A percentile compares a stretch with the other conserved stretches of the same genome.
Evolutionary conservation across 805 yeast genomes (phyloP).

Genomic region (Metschnikowia bowlesiae): DNA sequence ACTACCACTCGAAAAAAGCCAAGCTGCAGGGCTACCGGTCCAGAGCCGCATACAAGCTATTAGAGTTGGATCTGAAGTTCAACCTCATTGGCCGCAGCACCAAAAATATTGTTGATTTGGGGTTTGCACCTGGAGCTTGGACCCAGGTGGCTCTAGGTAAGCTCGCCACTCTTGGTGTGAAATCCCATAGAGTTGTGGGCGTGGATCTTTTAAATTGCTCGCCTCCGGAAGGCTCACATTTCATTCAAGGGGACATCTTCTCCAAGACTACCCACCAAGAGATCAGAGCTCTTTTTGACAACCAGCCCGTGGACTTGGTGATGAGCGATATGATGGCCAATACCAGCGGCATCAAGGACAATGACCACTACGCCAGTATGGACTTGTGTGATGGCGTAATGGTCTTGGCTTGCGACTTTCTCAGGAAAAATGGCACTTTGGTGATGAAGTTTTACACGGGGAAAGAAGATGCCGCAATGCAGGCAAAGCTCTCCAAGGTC

Average conservation of each 20-base stretch:
- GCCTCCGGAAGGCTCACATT: conserved; percentile 35
- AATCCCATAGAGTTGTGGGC: conserved; percentile 19
- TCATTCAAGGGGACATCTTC: conserved; percentile 39
- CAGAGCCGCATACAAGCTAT: conserved; percentile 85
- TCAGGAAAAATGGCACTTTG: conserved; percentile 66
- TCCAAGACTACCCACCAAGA: conserved; percentile 49
- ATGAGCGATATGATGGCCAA: conserved; percentile 90
- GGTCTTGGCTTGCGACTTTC: conserved; percentile 64
- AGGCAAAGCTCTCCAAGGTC: conserved; percentile 49
- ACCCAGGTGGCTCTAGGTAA: conserved; percentile 25
- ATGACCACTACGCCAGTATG: conserved; percentile 83
- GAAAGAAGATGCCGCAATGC: conserved; percentile 64
- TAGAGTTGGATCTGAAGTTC: conserved; percentile 67
- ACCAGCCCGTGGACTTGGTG: conserved; percentile 33
- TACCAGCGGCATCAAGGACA: conserved; percentile 74
- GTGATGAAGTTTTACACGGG: conserved; percentile 88
- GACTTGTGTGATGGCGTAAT: conserved; percentile 91
- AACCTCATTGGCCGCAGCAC: conserved; percentile 49
- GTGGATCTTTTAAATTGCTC: conserved; percentile 30
- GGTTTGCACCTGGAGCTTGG: conserved; percentile 33
- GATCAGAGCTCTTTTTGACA: conserved; percentile 48
- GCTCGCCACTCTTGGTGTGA: conserved; percentile 6
- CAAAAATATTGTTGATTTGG: conserved; percentile 73
- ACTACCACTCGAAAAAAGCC: conserved; percentile 65
- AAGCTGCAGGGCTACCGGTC: conserved; percentile 60